Evolutionary conservation across 257 asterid genomes (phyloP).

Genomic region (Eucommia ulmoides): DNA sequence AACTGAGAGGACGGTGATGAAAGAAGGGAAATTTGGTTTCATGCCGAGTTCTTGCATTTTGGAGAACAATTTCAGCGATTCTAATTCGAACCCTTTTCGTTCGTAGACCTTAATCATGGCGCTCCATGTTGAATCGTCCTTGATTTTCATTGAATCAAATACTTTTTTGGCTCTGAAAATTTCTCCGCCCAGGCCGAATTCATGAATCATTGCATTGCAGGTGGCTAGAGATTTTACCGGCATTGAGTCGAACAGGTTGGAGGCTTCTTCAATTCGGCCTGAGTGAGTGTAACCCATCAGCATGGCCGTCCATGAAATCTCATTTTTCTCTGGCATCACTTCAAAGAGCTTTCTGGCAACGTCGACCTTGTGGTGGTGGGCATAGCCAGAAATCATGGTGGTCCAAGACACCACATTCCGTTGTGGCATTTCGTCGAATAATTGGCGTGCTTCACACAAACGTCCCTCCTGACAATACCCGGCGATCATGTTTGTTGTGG

Average conservation of each 20-base stretch:
- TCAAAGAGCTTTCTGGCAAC: slow-evolving; percentile 65
- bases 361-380: slow-evolving; percentile 51
- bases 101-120: slow-evolving; percentile 25
- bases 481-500: slow-evolving; percentile 57
- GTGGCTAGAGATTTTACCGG: slow-evolving; percentile 35
- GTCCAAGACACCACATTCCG: slow-evolving; percentile 72
- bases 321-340: slow-evolving; percentile 74
- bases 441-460: slow-evolving; percentile 50
- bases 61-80: slow-evolving; percentile 43
- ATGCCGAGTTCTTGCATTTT: slow-evolving; percentile 44
- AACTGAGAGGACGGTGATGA: slow-evolving; percentile 51
- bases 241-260: slow-evolving; percentile 50
- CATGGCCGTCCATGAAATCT: slow-evolving; percentile 79
- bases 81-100: slow-evolving; percentile 8
- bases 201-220: slow-evolving; percentile 52
- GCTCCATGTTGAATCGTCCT: slow-evolving; percentile 62
- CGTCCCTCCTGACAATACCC: slow-evolving; percentile 56
- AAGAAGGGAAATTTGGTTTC: background rate
- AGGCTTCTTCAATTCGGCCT: slow-evolving; percentile 1
- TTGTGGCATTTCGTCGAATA: slow-evolving; percentile 40
- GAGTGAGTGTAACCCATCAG: slow-evolving; percentile 11
- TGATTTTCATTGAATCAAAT: slow-evolving; percentile 44
- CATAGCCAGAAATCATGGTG: slow-evolving; percentile 59
- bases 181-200: slow-evolving; percentile 41
- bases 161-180: slow-evolving; percentile 34